Percentiles rank a stretch among this genome's conserved stretches.
phyloP scores from a whole-genome alignment of 257 asterid species.

The Fraxinus cuspidata region DNA sequence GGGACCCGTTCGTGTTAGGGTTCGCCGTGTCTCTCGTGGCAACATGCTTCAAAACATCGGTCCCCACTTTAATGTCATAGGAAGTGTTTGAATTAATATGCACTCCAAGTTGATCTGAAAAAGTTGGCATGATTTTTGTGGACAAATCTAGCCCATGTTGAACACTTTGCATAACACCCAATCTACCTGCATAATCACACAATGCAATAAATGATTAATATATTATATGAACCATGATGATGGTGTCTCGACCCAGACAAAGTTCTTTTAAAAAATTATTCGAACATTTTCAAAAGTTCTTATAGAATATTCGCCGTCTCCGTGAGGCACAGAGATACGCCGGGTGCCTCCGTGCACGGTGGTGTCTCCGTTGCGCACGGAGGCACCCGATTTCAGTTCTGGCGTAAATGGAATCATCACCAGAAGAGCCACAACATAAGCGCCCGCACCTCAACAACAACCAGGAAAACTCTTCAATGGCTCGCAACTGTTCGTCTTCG shows the following conservation, averaged over 20 bases:
- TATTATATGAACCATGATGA: no score
- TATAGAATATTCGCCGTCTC: no score
- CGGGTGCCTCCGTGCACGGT: no score
- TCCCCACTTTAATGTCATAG: conserved; percentile 43
- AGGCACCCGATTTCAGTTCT: conserved; percentile 21
- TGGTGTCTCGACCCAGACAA: no score
- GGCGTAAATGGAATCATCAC: conserved; percentile 56
- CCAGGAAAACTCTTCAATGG: conserved; percentile 44
- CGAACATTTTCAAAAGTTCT: no score
- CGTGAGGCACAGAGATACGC: no score
- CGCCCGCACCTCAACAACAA: conserved; percentile 59
- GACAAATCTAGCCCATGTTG: conserved; percentile 39
- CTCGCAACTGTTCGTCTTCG: conserved; percentile 60
- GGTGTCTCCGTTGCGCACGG: no score
- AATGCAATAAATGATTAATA: no score
- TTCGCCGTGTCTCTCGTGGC: conserved; percentile 30
- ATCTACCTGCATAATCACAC: conserved; percentile 51
- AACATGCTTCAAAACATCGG: conserved; percentile 49
- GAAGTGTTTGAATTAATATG: conserved; percentile 15
- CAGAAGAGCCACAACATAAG: conserved; percentile 69
- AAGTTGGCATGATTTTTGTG: conserved; percentile 12
- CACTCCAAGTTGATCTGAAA: conserved; percentile 25
- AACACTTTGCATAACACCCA: conserved; percentile 90
- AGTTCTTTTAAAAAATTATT: no score
- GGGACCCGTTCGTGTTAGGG: conserved; percentile 32